Evolutionary conservation across 2,329 filamentous ascomycete species (phyloP).

Genomic region (Fusarium zealandicum): DNA sequence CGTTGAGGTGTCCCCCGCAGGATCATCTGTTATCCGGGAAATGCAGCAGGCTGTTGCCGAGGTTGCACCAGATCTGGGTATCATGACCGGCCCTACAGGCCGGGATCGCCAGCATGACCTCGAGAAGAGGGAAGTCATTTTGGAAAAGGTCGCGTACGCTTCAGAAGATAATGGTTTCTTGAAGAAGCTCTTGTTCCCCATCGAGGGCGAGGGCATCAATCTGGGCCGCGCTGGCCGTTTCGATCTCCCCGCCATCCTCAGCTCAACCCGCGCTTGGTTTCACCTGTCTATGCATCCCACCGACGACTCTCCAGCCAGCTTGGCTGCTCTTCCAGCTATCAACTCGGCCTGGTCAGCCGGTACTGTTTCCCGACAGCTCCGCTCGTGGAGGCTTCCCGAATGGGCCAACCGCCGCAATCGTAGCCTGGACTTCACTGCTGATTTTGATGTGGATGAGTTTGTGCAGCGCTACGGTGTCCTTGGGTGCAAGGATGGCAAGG

Average conservation of each 20-base stretch:
- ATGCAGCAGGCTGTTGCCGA: constrained; percentile 84
- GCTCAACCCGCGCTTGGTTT: constrained; percentile 92
- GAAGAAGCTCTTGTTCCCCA: constrained; percentile 80
- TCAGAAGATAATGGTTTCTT: constrained; percentile 84
- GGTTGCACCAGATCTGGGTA: constrained; percentile 79
- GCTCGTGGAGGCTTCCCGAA: constrained; percentile 91
- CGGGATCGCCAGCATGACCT: constrained; percentile 79
- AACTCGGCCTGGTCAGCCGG: constrained; percentile 94
- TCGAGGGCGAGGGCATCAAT: constrained; percentile 78
- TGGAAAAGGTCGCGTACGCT: constrained; percentile 87
- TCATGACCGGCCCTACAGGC: constrained; percentile 70
- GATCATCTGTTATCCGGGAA: constrained; percentile 85
- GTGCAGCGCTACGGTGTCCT: constrained; percentile 80
- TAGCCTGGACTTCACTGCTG: constrained; percentile 91
- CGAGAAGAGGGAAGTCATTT: constrained; percentile 80
- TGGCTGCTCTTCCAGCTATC: constrained; percentile 74
- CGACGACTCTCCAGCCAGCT: constrained; percentile 78
- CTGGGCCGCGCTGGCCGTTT: constrained; percentile 81
- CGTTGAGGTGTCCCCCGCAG: constrained; percentile 74
- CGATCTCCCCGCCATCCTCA: constrained; percentile 76
- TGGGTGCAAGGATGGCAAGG: constrained; percentile 87
- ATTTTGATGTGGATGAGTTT: constrained; percentile 96
- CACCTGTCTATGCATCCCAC: constrained; percentile 92
- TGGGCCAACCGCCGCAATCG: constrained; percentile 96
- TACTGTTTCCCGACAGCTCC: constrained; percentile 88